Percentiles rank a stretch among this genome's conserved stretches.
These are phyloP conservation scores for Chytridiales sp. DNA, from an alignment of 371 early-diverging fungal genomes.

Conservation along the genomic window DNA sequence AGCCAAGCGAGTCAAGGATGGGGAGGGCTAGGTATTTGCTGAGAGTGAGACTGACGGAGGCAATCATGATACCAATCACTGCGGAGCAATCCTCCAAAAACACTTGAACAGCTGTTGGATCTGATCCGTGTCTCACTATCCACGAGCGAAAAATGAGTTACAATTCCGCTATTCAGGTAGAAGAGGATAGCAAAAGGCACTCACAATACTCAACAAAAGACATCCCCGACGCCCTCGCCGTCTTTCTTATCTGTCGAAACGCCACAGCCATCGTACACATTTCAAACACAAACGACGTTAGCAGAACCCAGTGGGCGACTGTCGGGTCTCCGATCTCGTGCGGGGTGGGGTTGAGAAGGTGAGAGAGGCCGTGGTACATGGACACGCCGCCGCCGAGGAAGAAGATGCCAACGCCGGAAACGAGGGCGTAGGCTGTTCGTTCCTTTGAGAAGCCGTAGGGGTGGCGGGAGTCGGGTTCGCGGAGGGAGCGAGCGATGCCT, in stretches of 20 bases:
- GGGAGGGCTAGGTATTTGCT: slow-evolving; percentile 34
- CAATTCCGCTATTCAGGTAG: neutral
- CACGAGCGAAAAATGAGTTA: neutral
- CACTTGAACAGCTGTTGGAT: slow-evolving; percentile 48
- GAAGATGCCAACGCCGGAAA: slow-evolving; percentile 53
- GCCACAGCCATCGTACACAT: slow-evolving; percentile 43
- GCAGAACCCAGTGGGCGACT: slow-evolving; percentile 39
- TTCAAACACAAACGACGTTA: slow-evolving; percentile 42
- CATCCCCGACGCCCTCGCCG: slow-evolving; percentile 33
- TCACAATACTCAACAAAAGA: slow-evolving; percentile 30
- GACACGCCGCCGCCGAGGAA: slow-evolving; percentile 52
- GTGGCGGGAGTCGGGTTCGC: slow-evolving; percentile 43
- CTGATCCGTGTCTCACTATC: slow-evolving; percentile 33
- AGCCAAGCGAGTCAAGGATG: slow-evolving; percentile 41
- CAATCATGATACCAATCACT: slow-evolving; percentile 44
- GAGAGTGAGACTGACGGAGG: slow-evolving; percentile 37
- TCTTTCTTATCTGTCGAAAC: slow-evolving; percentile 30
- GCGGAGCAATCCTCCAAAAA: slow-evolving; percentile 45
- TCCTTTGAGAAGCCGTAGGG: slow-evolving; percentile 54
- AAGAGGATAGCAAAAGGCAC: slow-evolving; percentile 9
- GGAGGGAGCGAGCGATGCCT: slow-evolving; percentile 43
- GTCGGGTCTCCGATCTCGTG: slow-evolving; percentile 43
- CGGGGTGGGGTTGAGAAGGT: slow-evolving; percentile 29
- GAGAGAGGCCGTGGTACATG: slow-evolving; percentile 46
- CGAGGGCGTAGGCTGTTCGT: slow-evolving; percentile 54